These are phyloP conservation scores for Eucalyptus marginata DNA, from an alignment of 345 rosid genomes.

Conservation along the genomic window DNA sequence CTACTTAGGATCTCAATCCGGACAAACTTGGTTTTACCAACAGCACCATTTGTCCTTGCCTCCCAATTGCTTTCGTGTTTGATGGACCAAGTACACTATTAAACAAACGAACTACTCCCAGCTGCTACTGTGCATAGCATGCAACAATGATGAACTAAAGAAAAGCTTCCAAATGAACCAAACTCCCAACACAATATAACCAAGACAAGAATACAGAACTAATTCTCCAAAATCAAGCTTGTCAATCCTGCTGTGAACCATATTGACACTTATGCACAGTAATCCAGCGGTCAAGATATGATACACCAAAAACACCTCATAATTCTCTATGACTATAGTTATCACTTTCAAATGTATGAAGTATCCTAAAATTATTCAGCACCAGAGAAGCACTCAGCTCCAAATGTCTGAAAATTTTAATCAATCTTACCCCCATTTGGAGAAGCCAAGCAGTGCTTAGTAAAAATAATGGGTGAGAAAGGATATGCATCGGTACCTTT, in stretches of 20 bases:
- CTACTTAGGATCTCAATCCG: not conserved
- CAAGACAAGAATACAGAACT: not conserved
- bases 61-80: not conserved
- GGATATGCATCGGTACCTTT: constrained; percentile 32
- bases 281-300: not conserved
- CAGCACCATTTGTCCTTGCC: not conserved
- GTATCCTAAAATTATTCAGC: not conserved
- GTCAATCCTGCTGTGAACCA: not conserved
- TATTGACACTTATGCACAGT: not conserved
- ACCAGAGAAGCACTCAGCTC: not conserved
- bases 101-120: not conserved
- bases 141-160: not conserved
- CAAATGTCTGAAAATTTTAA: not conserved
- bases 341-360: not conserved
- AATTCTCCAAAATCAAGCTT: not conserved
- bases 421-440: not conserved
- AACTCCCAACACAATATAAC: not conserved
- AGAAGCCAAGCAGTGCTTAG: not conserved
- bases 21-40: not conserved
- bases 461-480: not conserved
- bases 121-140: not conserved
- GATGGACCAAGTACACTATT: not conserved
- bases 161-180: not conserved
- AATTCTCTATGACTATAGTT: not conserved
- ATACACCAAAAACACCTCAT: not conserved